Conservation (phyloP, 1,284 basidiomycete species). For the Fomitopsis pinicola region DNA sequence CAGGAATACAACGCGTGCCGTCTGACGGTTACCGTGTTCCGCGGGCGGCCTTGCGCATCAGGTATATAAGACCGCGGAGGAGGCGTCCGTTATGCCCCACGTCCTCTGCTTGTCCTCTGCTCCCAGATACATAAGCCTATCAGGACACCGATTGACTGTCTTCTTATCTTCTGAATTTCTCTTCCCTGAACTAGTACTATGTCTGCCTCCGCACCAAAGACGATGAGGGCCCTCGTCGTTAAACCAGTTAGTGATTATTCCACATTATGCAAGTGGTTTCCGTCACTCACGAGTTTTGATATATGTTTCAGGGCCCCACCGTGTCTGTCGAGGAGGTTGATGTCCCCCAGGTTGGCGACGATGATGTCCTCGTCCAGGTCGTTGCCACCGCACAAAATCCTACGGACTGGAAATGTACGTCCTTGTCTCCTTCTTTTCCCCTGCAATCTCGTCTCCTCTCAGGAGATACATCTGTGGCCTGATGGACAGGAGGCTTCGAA, state of each 20-base stretch:
- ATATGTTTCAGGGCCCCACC: constrained; percentile 7
- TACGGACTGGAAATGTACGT: constrained; percentile 24
- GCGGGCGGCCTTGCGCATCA: neutral
- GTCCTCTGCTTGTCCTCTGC: neutral
- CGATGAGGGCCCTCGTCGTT: constrained; percentile 16
- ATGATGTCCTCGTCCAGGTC: constrained; percentile 22
- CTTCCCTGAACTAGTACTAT: neutral
- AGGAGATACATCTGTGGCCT: neutral
- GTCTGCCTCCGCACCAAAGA: neutral
- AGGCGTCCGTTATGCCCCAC: neutral
- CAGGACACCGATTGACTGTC: neutral
- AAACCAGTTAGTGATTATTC: constrained; percentile 9
- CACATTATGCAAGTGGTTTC: neutral
- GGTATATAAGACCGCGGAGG: neutral
- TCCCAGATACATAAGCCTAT: neutral
- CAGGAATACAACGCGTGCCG: neutral
- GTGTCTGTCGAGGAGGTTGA: constrained; percentile 19
- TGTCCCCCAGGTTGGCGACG: constrained; percentile 19
- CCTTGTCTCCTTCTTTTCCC: neutral
- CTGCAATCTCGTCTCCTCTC: neutral
- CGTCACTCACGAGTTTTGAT: neutral
- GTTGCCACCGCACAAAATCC: constrained; percentile 23
- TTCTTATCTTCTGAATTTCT: neutral
- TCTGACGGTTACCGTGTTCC: neutral
- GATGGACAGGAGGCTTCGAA: neutral